Percentiles rank a stretch among this genome's conserved stretches.
Conservation (phyloP, 257 asterid species). For the Echium plantagineum region DNA sequence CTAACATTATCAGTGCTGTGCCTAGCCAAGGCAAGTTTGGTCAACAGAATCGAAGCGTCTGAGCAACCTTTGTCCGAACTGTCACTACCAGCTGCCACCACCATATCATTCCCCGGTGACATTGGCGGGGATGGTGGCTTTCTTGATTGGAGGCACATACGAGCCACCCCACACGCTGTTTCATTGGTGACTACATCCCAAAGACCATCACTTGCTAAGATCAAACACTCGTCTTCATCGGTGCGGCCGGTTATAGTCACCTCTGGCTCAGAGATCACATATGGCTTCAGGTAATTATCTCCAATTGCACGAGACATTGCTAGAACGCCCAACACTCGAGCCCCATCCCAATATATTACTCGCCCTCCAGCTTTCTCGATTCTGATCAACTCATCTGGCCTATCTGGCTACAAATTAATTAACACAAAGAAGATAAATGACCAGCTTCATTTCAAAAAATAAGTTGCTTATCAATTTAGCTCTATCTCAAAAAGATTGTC, state of each 20-base stretch:
- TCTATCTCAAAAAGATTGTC: no score
- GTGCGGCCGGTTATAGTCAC: not conserved
- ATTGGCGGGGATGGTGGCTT: not conserved
- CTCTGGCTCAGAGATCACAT: constrained; percentile 1
- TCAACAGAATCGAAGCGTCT: not conserved
- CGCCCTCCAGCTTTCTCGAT: not conserved
- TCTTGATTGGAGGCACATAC: not conserved
- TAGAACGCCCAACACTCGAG: not conserved
- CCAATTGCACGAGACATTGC: constrained; percentile 1
- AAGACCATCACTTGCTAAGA: not conserved
- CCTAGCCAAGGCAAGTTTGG: not conserved
- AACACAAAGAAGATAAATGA: no score
- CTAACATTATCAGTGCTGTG: not conserved
- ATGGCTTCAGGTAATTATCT: constrained; percentile 1
- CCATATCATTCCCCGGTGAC: not conserved
- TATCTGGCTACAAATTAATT: not conserved
- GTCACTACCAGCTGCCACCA: not conserved
- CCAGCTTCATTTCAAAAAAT: no score
- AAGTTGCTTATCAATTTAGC: no score
- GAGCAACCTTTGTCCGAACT: not conserved
- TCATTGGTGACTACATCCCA: not conserved
- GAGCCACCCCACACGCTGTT: not conserved
- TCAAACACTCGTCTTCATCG: not conserved
- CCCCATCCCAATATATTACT: not conserved
- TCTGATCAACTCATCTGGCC: not conserved